Evolutionary conservation across 208 protist species (phyloP).

Genomic region (Balamuthia mandrillaris): DNA sequence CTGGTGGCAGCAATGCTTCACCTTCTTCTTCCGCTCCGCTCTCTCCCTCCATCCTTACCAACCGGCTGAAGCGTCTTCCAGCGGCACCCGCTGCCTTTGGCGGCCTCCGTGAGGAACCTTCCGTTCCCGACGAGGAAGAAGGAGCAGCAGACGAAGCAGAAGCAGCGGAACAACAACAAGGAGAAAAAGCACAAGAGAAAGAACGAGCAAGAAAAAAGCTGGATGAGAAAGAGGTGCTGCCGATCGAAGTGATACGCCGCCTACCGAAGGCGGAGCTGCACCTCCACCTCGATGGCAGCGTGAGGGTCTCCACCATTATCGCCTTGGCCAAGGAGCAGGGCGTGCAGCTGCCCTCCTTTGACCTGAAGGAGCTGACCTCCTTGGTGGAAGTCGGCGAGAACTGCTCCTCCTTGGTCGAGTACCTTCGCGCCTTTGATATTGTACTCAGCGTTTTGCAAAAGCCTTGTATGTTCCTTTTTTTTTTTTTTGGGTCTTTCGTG

Average conservation of each 20-base stretch:
- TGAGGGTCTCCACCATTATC: constrained; percentile 61
- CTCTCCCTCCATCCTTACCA: no score
- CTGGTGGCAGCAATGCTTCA: no score
- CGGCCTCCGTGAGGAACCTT: no score
- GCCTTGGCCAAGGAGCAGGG: constrained; percentile 63
- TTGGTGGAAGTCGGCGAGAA: constrained; percentile 59
- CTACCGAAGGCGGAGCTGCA: constrained; percentile 65
- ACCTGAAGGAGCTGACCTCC: constrained; percentile 42
- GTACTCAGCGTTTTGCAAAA: constrained; percentile 60
- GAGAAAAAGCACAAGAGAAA: no score
- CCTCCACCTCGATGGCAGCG: constrained; percentile 61
- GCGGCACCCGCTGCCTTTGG: no score
- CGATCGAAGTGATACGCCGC: constrained; percentile 54
- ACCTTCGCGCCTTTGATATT: constrained; percentile 67
- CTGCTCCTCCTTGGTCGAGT: constrained; percentile 59
- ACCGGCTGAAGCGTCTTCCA: no score
- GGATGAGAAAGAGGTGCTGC: no score
- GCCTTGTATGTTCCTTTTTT: constrained; percentile 43
- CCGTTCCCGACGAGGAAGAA: no score
- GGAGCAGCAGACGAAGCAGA: no score
- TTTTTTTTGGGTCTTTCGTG: not conserved
- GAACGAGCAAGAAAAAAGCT: no score
- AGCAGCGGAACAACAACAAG: no score
- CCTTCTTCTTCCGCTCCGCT: no score
- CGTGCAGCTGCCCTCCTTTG: constrained; percentile 47